Conservation (phyloP, 768 basidiomycete species). For the Ramaria sp. region DNA sequence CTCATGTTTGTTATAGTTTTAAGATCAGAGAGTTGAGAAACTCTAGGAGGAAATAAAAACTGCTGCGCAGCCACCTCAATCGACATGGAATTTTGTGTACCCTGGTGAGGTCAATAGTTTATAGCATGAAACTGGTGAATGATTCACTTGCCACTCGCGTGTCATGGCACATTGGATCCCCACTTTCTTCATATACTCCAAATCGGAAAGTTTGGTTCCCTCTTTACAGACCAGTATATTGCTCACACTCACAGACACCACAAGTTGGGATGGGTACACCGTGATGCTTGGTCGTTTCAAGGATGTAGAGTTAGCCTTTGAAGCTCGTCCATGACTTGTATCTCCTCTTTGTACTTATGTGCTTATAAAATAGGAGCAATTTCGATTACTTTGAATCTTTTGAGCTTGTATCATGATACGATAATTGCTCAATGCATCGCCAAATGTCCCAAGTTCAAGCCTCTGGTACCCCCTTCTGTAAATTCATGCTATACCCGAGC, state of each 20-base stretch:
- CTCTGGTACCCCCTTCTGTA: slow-evolving; percentile 61
- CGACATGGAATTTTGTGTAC: slow-evolving; percentile 7
- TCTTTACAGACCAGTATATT: slow-evolving; percentile 6
- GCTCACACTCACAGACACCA: no score
- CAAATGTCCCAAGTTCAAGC: slow-evolving; percentile 55
- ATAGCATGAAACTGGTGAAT: not conserved
- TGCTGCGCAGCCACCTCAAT: no score
- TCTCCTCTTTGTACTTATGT: slow-evolving; percentile 8
- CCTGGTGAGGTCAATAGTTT: not conserved
- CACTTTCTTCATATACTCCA: slow-evolving; percentile 12
- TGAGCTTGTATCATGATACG: slow-evolving; percentile 93
- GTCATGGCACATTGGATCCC: not conserved
- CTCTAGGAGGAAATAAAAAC: no score
- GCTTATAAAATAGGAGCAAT: slow-evolving; percentile 35
- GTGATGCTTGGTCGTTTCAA: slow-evolving; percentile 96
- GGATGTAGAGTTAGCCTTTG: slow-evolving; percentile 92
- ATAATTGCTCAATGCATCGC: slow-evolving; percentile 61
- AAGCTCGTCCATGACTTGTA: slow-evolving; percentile 61
- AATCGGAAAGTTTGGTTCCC: slow-evolving; percentile 8
- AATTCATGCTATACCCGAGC: slow-evolving; percentile 88
- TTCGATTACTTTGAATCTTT: slow-evolving; percentile 73
- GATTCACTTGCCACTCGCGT: not conserved
- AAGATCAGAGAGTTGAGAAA: no score
- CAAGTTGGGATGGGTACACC: no score
- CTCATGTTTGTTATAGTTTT: no score